Conservation (phyloP, 2,329 filamentous ascomycete species). For the Apiospora marii region DNA sequence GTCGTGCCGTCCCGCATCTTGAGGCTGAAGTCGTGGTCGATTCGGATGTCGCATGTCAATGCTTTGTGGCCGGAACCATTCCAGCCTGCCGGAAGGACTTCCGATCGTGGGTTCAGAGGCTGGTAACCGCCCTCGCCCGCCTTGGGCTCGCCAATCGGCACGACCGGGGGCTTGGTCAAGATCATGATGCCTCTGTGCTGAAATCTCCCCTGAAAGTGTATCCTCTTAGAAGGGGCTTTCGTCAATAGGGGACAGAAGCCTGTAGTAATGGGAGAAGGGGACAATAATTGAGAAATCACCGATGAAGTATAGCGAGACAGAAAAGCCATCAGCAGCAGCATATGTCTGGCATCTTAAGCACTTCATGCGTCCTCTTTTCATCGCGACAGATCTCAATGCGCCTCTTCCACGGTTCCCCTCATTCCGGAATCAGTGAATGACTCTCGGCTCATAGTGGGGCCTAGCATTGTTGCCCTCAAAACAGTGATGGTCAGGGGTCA, state of each 20-base stretch:
- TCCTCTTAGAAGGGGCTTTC: neutral
- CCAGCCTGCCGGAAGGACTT: constrained; percentile 27
- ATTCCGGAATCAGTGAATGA: neutral
- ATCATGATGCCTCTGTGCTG: constrained; percentile 8
- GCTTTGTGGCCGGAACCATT: constrained; percentile 24
- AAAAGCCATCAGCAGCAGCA: neutral
- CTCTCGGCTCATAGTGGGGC: constrained; percentile 17
- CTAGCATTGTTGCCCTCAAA: neutral
- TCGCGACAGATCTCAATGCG: neutral
- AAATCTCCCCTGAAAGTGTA: neutral
- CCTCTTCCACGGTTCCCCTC: neutral
- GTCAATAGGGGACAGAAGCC: fast-evolving
- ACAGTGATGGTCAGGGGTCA: neutral
- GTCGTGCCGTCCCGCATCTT: constrained; percentile 35
- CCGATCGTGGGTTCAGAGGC: constrained; percentile 25
- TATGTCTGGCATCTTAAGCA: neutral
- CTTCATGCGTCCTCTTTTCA: neutral
- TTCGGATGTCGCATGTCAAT: constrained; percentile 23
- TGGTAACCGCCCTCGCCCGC: constrained; percentile 26
- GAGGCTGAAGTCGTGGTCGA: constrained; percentile 33
- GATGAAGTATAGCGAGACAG: neutral
- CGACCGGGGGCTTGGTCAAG: constrained; percentile 23
- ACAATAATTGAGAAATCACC: neutral
- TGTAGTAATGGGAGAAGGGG: no score
- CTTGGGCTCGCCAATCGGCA: constrained; percentile 26